Conservation (phyloP, 768 basidiomycete genomes). For the Kwoniella heveanensis region DNA sequence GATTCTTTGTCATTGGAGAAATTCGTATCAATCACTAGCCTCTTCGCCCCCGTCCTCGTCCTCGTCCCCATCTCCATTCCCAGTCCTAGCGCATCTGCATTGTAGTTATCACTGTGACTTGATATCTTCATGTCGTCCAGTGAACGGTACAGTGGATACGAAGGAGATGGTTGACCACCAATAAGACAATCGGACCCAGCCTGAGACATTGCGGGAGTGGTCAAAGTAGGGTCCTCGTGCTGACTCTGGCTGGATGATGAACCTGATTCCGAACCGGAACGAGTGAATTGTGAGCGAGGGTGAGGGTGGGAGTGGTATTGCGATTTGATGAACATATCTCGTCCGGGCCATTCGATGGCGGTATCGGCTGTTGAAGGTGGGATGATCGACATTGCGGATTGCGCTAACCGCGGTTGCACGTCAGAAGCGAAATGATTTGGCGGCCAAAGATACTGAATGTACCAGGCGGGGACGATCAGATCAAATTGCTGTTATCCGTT, state of each 20-base stretch:
- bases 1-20: conserved; percentile 16
- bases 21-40: conserved; percentile 15
- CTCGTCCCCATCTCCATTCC: conserved; percentile 7
- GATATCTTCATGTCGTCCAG: too few relatives aligned
- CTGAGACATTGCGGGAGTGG: not conserved
- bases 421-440: too few relatives aligned
- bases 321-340: not conserved
- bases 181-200: not conserved
- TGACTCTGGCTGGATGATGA: not conserved
- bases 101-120: too few relatives aligned
- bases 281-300: too few relatives aligned
- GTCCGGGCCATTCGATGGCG: not conserved
- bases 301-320: not conserved
- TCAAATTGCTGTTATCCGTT: too few relatives aligned
- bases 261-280: not conserved
- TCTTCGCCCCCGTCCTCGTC: not conserved
- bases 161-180: not conserved
- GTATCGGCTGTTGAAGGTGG: not conserved
- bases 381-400: not conserved
- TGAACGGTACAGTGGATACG: too few relatives aligned
- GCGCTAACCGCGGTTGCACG: too few relatives aligned
- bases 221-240: not conserved
- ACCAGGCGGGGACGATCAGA: too few relatives aligned
- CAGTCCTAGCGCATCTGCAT: too few relatives aligned
- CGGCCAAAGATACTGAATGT: too few relatives aligned